Evolutionary conservation across 2,329 filamentous ascomycete genomes (phyloP).

Genomic region (Lizonia empirigonia): DNA sequence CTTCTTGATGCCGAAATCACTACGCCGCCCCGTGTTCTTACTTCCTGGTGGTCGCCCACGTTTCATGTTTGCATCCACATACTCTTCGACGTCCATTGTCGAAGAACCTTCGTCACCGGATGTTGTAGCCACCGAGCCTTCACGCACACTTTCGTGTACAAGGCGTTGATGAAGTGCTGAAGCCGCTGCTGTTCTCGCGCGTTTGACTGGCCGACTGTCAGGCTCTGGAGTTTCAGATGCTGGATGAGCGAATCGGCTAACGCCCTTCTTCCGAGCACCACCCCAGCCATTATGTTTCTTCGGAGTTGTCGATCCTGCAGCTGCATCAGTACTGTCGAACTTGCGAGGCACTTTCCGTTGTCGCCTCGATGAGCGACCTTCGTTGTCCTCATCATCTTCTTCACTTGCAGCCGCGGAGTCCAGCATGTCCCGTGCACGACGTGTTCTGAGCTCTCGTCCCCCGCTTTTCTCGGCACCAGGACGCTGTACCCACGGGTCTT

Average conservation of each 20-base stretch:
- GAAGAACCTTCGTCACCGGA: constrained; percentile 46
- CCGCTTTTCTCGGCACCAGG: constrained; percentile 52
- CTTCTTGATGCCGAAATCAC: constrained; percentile 57
- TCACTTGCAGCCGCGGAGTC: constrained; percentile 47
- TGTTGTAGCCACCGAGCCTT: constrained; percentile 47
- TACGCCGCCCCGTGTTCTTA: constrained; percentile 54
- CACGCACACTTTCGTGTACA: constrained; percentile 53
- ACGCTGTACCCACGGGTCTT: constrained; percentile 62
- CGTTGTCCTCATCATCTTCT: constrained; percentile 46
- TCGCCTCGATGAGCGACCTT: constrained; percentile 39
- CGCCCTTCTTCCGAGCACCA: constrained; percentile 46
- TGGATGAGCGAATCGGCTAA: constrained; percentile 39
- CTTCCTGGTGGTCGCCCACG: constrained; percentile 51
- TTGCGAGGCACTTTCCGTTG: constrained; percentile 44
- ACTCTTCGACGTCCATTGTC: constrained; percentile 38
- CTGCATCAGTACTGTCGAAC: constrained; percentile 43
- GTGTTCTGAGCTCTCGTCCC: constrained; percentile 55
- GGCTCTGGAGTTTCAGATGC: constrained; percentile 46
- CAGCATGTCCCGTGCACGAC: constrained; percentile 49
- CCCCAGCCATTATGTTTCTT: constrained; percentile 47
- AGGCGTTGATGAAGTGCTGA: constrained; percentile 48
- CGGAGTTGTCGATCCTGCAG: constrained; percentile 38
- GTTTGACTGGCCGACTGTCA: constrained; percentile 40
- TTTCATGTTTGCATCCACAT: constrained; percentile 31
- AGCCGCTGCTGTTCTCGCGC: constrained; percentile 32